A percentile compares a stretch with the other conserved stretches of the same genome.
Conservation (phyloP, 129 eudicot species). For the Chrysanthemum lavandulifolium region DNA sequence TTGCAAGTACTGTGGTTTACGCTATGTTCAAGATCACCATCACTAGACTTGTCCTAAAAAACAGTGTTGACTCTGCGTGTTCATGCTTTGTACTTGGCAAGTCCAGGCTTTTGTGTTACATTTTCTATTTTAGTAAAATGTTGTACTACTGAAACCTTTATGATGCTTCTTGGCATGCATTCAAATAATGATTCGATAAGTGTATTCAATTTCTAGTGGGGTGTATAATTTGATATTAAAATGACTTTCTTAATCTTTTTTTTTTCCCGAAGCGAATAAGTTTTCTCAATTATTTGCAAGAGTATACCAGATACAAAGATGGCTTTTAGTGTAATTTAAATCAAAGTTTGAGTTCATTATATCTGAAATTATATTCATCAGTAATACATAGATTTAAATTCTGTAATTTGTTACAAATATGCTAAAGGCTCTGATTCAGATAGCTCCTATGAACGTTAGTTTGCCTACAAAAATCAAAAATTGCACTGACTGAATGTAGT, state of each 20-base stretch:
- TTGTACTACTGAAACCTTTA: slow-evolving; percentile 8
- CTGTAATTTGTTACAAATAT: no score
- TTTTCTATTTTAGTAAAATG: slow-evolving; percentile 15
- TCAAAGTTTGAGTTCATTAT: no score
- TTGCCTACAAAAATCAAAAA: no score
- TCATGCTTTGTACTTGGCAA: slow-evolving; percentile 20
- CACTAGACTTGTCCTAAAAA: slow-evolving; percentile 36
- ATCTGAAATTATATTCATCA: no score
- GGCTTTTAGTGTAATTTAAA: no score
- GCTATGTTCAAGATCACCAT: slow-evolving; percentile 85
- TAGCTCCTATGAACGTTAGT: no score
- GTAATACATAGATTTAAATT: no score
- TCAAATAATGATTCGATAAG: slow-evolving; percentile 16
- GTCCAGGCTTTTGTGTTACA: slow-evolving; percentile 10
- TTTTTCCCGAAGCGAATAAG: not conserved
- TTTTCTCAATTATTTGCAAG: not conserved
- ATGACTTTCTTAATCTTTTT: not conserved
- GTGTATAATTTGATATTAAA: slow-evolving; percentile 21
- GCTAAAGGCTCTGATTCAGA: no score
- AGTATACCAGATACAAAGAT: not conserved
- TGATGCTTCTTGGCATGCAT: slow-evolving; percentile 16
- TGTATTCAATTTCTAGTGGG: not conserved
- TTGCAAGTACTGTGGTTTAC: slow-evolving; percentile 84
- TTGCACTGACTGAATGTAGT: no score
- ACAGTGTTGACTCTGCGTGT: slow-evolving; percentile 6